These are phyloP conservation scores for Aspergillus fructus DNA, from an alignment of 2,329 filamentous ascomycete species.

Conservation along the genomic window DNA sequence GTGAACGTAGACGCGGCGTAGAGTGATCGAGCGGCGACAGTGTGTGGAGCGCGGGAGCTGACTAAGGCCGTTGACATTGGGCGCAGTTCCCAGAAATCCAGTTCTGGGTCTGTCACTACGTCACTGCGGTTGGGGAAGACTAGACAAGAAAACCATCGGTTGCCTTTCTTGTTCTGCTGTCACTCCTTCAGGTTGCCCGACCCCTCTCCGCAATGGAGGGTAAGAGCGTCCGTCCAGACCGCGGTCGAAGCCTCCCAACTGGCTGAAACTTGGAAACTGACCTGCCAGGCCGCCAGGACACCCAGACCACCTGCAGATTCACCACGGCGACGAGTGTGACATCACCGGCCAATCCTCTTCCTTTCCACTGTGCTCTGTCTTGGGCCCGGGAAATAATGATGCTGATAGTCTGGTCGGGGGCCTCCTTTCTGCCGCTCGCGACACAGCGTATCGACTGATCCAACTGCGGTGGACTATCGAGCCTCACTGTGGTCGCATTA, in stretches of 20 bases:
- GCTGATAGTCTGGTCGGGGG: not conserved
- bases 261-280: not conserved
- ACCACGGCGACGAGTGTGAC: slow-evolving; percentile 5
- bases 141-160: not conserved
- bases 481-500: not conserved
- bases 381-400: not conserved
- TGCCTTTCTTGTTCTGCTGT: not conserved
- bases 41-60: not conserved
- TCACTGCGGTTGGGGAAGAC: not conserved
- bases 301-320: not conserved
- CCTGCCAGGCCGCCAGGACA: not conserved
- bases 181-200: not conserved
- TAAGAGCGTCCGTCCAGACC: not conserved
- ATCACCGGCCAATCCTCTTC: slow-evolving; percentile 4
- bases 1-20: no score
- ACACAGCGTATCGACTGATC: not conserved
- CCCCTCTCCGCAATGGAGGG: slow-evolving; percentile 6
- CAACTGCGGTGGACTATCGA: not conserved
- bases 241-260: slow-evolving; percentile 1
- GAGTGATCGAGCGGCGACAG: no score
- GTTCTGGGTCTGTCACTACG: not conserved
- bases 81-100: not conserved
- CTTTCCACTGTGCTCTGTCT: not conserved
- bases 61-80: not conserved
- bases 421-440: not conserved